phyloP scores from a whole-genome alignment of 257 asterid species.

The Solanum okadae region DNA sequence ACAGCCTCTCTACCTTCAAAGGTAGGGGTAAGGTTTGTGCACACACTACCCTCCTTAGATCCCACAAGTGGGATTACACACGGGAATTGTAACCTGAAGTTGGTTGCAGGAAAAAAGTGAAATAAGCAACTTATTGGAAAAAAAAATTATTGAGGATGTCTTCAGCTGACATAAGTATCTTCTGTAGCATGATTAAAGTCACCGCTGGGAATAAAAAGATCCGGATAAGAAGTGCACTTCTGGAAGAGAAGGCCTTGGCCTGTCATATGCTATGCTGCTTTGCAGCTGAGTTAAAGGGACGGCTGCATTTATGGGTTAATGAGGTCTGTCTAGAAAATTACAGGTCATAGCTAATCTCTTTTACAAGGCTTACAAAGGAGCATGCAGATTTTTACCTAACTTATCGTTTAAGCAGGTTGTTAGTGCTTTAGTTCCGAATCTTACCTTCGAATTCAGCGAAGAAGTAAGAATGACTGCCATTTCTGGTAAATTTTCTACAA shows the following conservation, averaged over 20 bases:
- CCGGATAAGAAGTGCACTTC: neutral
- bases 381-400: neutral
- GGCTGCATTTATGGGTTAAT: neutral
- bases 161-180: neutral
- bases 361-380: neutral
- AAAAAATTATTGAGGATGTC: neutral
- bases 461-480: neutral
- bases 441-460: neutral
- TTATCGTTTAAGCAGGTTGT: neutral
- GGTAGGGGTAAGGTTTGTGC: neutral
- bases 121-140: neutral
- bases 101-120: neutral
- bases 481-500: neutral
- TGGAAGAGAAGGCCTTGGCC: neutral
- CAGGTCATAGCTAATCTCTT: neutral
- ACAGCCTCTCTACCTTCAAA: neutral
- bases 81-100: neutral
- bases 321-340: neutral
- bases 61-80: neutral
- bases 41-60: neutral
- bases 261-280: constrained; percentile 1
- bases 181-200: neutral
- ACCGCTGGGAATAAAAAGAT: neutral
- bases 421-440: neutral
- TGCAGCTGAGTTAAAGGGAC: neutral